Evolutionary conservation across 2,329 filamentous ascomycete species (phyloP), one percentile per base, ranked within the genome.

Genomic region (Alternaria conjuncta): DNA sequence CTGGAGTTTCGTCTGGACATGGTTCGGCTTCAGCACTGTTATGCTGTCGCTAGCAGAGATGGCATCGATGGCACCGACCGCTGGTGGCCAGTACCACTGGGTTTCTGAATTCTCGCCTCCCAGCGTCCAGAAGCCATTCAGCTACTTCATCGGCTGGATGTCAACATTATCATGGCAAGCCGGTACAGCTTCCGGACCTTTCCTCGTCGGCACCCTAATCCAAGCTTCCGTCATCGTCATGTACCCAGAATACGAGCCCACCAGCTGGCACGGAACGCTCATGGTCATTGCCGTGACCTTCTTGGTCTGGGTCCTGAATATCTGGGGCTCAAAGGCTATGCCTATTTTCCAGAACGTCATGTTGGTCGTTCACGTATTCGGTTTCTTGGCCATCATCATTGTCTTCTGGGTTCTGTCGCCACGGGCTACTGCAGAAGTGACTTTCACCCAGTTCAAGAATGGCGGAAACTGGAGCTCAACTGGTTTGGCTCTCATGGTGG

Each of bases 111-210:
- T 78, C 44, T 68, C 76, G 3, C 75, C 76, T 50, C 68, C 73
- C 1, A 70, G 63, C 8, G 58, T 69, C 3, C 75, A 78, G 43
- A 75, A 73, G 57, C 70, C 69, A 8, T 53, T 76, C 47, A 77
- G 74, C 57, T 71, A 68, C 61, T 70, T 69, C 58, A 68, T 70
- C 69, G 81, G 84, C 5, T 86, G 85, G 84, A 83, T 85, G 75
- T 82, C 81, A 1, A 82, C 82, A 1, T 69, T 86, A 5, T 82
- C 80, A 10, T 86, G 84, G 84, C 84, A 86, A 68, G 82, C 84
- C 10, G 83, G 82, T 13, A 81, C 80, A 25, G 84, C 84, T 11
- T 82, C 81, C 5, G 84, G 83, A 3, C 80, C 81, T 0, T 85
- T 84, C 66, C 77, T 85, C 9, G 82, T 82, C 0, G 84, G 83